These are phyloP conservation scores for Neolentinus lepideus DNA, from an alignment of 1,284 basidiomycete genomes.

Conservation along the genomic window DNA sequence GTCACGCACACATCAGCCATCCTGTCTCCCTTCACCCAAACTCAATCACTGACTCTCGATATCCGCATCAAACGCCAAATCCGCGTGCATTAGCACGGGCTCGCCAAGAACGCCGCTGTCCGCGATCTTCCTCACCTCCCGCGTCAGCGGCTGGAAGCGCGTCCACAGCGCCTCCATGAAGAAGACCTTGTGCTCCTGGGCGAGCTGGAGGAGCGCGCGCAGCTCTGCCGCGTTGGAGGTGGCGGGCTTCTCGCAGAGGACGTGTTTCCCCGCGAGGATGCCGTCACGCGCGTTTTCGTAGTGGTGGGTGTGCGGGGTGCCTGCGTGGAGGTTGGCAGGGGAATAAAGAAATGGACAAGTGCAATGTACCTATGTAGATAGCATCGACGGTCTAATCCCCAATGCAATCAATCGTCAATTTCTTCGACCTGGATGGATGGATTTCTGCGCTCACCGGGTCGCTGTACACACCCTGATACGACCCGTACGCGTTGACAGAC, in stretches of 20 bases:
- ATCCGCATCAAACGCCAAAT: slow-evolving; percentile 68
- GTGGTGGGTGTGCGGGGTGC: slow-evolving; percentile 85
- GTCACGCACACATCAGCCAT: neutral
- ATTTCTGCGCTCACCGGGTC: slow-evolving; percentile 27
- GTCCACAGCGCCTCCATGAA: slow-evolving; percentile 90
- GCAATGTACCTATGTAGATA: slow-evolving; percentile 63
- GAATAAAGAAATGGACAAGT: neutral
- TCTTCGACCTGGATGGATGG: neutral
- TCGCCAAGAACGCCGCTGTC: slow-evolving; percentile 56
- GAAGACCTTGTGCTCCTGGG: slow-evolving; percentile 73
- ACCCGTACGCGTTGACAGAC: slow-evolving; percentile 64
- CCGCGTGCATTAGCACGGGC: slow-evolving; percentile 60
- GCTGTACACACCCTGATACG: slow-evolving; percentile 71
- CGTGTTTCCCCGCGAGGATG: slow-evolving; percentile 77
- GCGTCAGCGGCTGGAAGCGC: slow-evolving; percentile 64
- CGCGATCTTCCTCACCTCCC: slow-evolving; percentile 59
- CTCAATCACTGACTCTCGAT: slow-evolving; percentile 53
- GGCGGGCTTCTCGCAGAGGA: slow-evolving; percentile 82
- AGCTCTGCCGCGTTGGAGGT: slow-evolving; percentile 62
- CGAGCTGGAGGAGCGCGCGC: slow-evolving; percentile 60
- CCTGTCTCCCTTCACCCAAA: neutral
- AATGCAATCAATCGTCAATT: neutral
- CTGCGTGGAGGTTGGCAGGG: slow-evolving; percentile 23
- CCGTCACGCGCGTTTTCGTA: slow-evolving; percentile 75
- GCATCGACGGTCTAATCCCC: slow-evolving; percentile 61